These are phyloP conservation scores for Lathyrus oleraceus DNA, from an alignment of 306 rosid genomes.

Conservation along the genomic window DNA sequence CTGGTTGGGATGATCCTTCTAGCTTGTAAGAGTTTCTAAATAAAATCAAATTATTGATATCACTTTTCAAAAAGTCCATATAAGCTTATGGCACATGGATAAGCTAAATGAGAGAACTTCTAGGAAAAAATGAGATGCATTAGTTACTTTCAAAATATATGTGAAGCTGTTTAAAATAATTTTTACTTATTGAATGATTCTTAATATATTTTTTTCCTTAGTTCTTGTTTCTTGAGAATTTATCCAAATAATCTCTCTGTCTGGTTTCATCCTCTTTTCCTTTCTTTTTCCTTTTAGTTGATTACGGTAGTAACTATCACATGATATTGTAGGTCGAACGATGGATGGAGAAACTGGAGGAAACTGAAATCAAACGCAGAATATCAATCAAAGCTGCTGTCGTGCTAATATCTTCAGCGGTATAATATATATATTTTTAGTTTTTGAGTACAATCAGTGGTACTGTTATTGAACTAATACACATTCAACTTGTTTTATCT, in stretches of 20 bases:
- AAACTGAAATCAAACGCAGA: slow-evolving; percentile 73
- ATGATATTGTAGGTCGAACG: slow-evolving; percentile 66
- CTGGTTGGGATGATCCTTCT: neutral
- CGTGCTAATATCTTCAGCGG: slow-evolving; percentile 57
- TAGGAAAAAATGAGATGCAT: neutral
- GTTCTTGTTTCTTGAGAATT: neutral
- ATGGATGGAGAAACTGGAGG: slow-evolving; percentile 97
- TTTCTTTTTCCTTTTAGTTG: slow-evolving; percentile 28
- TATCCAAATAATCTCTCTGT: slow-evolving; percentile 5
- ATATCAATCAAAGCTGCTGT: slow-evolving; percentile 74
- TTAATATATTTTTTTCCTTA: neutral
- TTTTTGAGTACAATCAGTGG: too few relatives aligned
- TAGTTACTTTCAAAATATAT: neutral
- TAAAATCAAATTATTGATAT: neutral
- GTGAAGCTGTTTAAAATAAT: neutral
- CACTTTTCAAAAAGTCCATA: neutral
- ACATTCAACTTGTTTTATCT: slow-evolving; percentile 19
- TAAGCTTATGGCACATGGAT: neutral
- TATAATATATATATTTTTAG: slow-evolving; percentile 31
- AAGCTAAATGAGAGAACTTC: neutral
- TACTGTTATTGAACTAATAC: slow-evolving; percentile 15
- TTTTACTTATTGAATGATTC: neutral
- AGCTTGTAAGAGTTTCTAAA: neutral
- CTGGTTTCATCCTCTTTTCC: neutral
- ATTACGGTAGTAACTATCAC: slow-evolving; percentile 31